Conservation (phyloP, 768 basidiomycete genomes). For the Boletus patriciae region DNA sequence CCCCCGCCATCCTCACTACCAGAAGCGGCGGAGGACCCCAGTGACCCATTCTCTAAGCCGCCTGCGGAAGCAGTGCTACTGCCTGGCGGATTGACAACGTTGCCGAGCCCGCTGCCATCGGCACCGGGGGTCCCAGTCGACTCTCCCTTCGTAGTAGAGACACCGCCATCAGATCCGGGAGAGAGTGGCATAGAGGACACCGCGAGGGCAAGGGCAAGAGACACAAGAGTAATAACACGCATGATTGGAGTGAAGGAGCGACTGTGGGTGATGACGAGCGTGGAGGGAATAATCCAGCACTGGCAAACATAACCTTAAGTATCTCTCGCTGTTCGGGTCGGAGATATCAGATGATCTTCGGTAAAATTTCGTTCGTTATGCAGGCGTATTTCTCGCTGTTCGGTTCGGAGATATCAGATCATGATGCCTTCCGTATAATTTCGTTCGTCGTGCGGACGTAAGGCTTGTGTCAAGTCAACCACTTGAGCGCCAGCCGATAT, state of each 20-base stretch:
- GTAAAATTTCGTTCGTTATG: too few species aligned
- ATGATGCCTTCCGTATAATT: too few species aligned
- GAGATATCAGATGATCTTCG: background rate
- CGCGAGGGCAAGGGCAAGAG: constrained; percentile 9
- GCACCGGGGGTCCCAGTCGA: too few species aligned
- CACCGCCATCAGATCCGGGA: background rate
- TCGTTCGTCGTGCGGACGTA: background rate
- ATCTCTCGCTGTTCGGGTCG: background rate
- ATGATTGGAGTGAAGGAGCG: constrained; percentile 3
- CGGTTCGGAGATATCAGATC: too few species aligned
- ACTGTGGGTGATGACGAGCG: constrained; percentile 8
- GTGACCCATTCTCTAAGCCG: too few species aligned
- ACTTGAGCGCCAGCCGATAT: background rate
- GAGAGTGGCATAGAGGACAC: constrained; percentile 11
- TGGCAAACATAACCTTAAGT: background rate
- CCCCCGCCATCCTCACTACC: too few species aligned
- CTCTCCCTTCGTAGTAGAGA: background rate
- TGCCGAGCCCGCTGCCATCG: too few species aligned
- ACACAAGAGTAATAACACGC: constrained; percentile 10
- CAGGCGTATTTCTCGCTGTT: too few species aligned
- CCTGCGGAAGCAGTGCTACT: too few species aligned
- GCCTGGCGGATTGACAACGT: too few species aligned
- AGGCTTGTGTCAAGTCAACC: background rate
- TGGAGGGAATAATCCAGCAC: background rate
- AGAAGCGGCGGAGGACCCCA: too few species aligned